phyloP scores from a whole-genome alignment of 495 filamentous ascomycete genomes.

The Viridothelium virens region DNA sequence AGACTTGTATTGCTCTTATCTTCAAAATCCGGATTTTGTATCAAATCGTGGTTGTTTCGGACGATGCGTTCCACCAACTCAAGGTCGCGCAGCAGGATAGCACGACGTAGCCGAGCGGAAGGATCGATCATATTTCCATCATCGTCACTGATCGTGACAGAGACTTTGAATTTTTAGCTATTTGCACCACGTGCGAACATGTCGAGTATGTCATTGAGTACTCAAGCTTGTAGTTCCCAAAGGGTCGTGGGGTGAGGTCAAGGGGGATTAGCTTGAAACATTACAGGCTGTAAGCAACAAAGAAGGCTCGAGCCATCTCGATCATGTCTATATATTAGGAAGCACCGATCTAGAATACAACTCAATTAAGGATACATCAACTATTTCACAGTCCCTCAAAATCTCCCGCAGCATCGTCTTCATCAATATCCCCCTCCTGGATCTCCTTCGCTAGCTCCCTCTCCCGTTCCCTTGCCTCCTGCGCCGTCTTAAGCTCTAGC shows the following conservation, averaged over 20 bases:
- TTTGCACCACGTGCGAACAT: neutral
- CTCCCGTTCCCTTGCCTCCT: slow-evolving; percentile 92
- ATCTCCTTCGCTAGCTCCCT: slow-evolving; percentile 98
- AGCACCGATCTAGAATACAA: neutral
- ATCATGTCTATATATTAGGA: neutral
- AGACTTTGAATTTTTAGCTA: neutral
- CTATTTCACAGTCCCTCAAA: slow-evolving; percentile 84
- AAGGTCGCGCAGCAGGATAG: slow-evolving; percentile 64
- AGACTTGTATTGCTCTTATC: slow-evolving; percentile 62
- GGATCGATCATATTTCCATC: slow-evolving; percentile 31
- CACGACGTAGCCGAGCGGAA: slow-evolving; percentile 39
- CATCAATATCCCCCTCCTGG: slow-evolving; percentile 93
- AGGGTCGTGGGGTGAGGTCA: neutral
- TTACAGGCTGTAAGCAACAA: neutral
- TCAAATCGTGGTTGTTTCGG: slow-evolving; percentile 53
- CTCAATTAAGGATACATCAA: neutral
- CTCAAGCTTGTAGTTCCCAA: neutral
- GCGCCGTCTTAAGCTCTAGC: slow-evolving; percentile 94
- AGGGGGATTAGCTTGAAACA: neutral
- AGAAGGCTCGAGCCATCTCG: neutral
- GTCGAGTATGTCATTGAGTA: neutral
- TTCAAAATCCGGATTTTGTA: slow-evolving; percentile 64
- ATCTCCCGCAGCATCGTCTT: slow-evolving; percentile 92
- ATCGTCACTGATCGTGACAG: neutral
- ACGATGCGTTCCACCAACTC: slow-evolving; percentile 66